These are phyloP conservation scores for Stephania cephalantha DNA, from an alignment of 164 flowering plant genomes.

Conservation along the genomic window DNA sequence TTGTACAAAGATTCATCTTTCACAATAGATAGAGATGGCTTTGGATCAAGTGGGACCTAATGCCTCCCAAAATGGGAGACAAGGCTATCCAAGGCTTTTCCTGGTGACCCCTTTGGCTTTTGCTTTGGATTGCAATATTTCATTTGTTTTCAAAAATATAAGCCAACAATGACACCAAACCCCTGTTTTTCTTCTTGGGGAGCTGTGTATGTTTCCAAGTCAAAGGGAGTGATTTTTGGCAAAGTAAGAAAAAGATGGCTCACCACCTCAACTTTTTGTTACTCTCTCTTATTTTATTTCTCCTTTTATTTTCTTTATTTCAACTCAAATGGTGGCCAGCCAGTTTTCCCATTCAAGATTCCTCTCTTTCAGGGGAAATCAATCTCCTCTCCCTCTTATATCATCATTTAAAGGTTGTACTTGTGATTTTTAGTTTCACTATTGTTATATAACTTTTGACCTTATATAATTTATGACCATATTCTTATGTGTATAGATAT, in stretches of 20 bases:
- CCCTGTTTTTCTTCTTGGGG: neutral
- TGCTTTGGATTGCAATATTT: neutral
- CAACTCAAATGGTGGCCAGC: neutral
- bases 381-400: neutral
- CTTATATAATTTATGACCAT: neutral
- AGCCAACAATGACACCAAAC: neutral
- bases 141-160: neutral
- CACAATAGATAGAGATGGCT: no score
- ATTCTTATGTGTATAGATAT: no score
- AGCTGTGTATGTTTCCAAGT: neutral
- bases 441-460: neutral
- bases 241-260: neutral
- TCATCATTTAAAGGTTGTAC: neutral
- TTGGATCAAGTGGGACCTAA: neutral
- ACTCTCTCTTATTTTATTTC: neutral
- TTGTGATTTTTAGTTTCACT: neutral
- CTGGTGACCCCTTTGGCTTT: neutral
- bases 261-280: neutral
- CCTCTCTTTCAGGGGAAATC: constrained; percentile 1
- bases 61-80: neutral
- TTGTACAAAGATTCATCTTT: no score
- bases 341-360: neutral
- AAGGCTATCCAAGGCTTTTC: neutral
- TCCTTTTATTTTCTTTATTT: neutral
- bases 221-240: neutral